Evolutionary conservation across 371 early-diverging fungal species (phyloP), one percentile per base, ranked within the genome.

Genomic region (Saksenaea oblongispora): DNA sequence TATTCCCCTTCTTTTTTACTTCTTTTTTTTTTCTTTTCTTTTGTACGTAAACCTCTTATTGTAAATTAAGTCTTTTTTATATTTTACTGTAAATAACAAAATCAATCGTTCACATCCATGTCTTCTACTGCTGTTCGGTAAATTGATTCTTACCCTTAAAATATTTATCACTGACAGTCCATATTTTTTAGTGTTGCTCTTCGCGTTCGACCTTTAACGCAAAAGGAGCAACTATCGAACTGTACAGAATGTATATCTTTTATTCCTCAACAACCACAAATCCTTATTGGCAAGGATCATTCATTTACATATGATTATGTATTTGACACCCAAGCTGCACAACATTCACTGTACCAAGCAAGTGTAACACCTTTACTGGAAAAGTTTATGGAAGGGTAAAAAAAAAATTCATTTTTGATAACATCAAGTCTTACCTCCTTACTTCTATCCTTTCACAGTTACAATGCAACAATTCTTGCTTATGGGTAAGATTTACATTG

Each of bases 381-480:
- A 5, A 87, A 89, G 61, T 94, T 96, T 65, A 65, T 93, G 31
- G 93, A 94, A 61, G 96, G 96, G 71, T 98, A 87, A 75, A 34
- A 11, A 28, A 87, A 75, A 34, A 11, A 28, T 17, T 9, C 51
- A 47, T 10, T 47, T 26, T 22, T 36, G 9, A 31, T 5, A 59
- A 58, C 36, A 27, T 18, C 5, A 39, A 14, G 13, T 18, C 37
- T 57, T 27, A 15, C 26, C 59, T 51, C 17, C 5, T 22, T 54
- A 54, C 15, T n/a, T 31, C 13, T 54, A 54, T 26, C 17, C n/a
- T 37, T 54, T 1, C 55, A 36, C 42, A 83, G 85, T 17, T 84
- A 78, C 86, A 97, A 93, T 84, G 94, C 86, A 60, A 95, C 91
- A n/a, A 90, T 93, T 54, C 85, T 98, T 35, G 98, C 98, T 26